Conservation (phyloP, 345 rosid genomes). For the Passiflora organensis region DNA sequence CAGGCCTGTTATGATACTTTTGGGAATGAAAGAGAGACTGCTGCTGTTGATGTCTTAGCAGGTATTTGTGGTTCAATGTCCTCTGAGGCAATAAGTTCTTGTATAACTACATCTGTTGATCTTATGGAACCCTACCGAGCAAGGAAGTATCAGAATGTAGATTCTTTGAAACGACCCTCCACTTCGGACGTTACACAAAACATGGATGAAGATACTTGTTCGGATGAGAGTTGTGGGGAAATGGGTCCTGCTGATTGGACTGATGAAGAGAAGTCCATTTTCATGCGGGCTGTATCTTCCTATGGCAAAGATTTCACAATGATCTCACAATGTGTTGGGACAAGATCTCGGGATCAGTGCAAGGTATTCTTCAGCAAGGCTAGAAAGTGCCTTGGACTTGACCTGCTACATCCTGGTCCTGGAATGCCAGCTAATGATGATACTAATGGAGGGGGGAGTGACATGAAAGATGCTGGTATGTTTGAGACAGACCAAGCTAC, state of each 20-base stretch:
- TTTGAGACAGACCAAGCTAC: constrained; percentile 45
- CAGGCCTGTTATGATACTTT: constrained; percentile 43
- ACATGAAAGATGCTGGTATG: constrained; percentile 56
- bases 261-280: constrained; percentile 71
- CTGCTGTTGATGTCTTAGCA: constrained; percentile 79
- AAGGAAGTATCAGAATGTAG: constrained; percentile 38
- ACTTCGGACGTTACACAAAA: constrained; percentile 55
- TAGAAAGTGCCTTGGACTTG: constrained; percentile 87
- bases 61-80: constrained; percentile 75
- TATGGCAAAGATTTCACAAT: constrained; percentile 82
- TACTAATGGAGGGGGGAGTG: constrained; percentile 70
- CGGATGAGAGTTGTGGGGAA: constrained; percentile 92
- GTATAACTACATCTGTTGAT: constrained; percentile 60
- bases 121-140: constrained; percentile 44
- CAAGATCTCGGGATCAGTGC: constrained; percentile 81
- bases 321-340: constrained; percentile 57
- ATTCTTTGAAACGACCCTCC: constrained; percentile 39
- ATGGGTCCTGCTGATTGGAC: constrained; percentile 86
- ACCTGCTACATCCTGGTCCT: constrained; percentile 40
- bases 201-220: constrained; percentile 75
- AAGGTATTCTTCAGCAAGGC: constrained; percentile 90
- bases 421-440: constrained; percentile 50
- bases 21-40: constrained; percentile 59
- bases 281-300: constrained; percentile 62
- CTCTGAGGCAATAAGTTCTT: constrained; percentile 83